Evolutionary conservation across 768 basidiomycete species (phyloP).

Genomic region (Psilocybe azurescens): DNA sequence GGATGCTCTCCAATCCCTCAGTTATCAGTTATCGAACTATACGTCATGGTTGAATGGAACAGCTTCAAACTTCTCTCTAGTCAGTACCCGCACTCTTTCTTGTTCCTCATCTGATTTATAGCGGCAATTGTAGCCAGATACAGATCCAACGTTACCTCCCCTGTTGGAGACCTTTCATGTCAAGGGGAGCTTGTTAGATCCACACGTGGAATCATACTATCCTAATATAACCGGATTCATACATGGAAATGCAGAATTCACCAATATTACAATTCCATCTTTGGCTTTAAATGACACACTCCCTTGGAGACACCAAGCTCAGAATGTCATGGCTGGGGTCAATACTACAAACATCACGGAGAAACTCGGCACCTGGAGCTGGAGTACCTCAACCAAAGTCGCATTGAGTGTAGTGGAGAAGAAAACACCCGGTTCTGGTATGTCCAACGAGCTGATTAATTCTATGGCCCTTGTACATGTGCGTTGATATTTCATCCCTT

Average conservation of each 20-base stretch:
- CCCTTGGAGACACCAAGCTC: slow-evolving; percentile 57
- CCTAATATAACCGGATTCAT: slow-evolving; percentile 82
- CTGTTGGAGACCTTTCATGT: slow-evolving; percentile 57
- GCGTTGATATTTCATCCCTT: slow-evolving; percentile 28
- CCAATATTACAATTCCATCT: slow-evolving; percentile 64
- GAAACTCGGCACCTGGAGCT: slow-evolving; percentile 68
- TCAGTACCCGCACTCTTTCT: slow-evolving; percentile 27
- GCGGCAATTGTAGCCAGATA: slow-evolving; percentile 45
- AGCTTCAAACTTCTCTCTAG: slow-evolving; percentile 67
- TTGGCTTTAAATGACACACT: slow-evolving; percentile 42
- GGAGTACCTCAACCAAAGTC: slow-evolving; percentile 66
- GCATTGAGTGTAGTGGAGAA: slow-evolving; percentile 73
- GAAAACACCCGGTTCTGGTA: slow-evolving; percentile 42
- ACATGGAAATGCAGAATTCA: slow-evolving; percentile 61
- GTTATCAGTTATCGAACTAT: slow-evolving; percentile 71
- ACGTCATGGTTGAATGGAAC: slow-evolving; percentile 78
- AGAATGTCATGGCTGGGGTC: slow-evolving; percentile 50
- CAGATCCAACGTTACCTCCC: slow-evolving; percentile 45
- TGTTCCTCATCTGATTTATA: slow-evolving; percentile 20
- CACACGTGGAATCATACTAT: slow-evolving; percentile 62
- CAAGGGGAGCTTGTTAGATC: slow-evolving; percentile 48
- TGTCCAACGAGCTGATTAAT: slow-evolving; percentile 21
- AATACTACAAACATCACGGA: slow-evolving; percentile 57
- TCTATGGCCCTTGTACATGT: slow-evolving; percentile 72
- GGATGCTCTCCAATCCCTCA: slow-evolving; percentile 62